Conservation (phyloP, 371 early-diverging fungal species). For the Hamiltosporidium magnivora region DNA sequence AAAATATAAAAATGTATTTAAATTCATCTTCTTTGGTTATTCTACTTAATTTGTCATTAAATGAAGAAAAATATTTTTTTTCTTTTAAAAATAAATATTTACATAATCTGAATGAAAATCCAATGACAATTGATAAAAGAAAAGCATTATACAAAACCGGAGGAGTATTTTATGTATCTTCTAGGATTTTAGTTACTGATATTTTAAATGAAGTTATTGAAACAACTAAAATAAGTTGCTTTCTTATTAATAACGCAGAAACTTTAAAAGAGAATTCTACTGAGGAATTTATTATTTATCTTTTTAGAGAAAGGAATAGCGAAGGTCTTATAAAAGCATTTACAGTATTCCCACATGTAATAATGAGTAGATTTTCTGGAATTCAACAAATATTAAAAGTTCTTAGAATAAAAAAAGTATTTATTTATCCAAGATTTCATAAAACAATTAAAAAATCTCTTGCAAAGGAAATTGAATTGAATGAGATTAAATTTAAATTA, state of each 20-base stretch:
- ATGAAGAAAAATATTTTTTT: neutral
- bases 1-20: conserved; percentile 17
- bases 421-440: conserved; percentile 46
- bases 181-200: conserved; percentile 35
- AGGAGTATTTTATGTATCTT: conserved; percentile 30
- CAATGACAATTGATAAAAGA: conserved; percentile 1
- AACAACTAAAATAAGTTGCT: conserved; percentile 18
- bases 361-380: conserved; percentile 7
- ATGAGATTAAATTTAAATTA: conserved; percentile 21
- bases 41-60: conserved; percentile 20
- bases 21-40: conserved; percentile 23
- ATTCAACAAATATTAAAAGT: conserved; percentile 12
- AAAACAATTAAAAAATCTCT: conserved; percentile 23
- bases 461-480: conserved; percentile 10
- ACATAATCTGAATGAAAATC: conserved; percentile 6
- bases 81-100: conserved; percentile 12
- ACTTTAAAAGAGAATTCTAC: conserved; percentile 19
- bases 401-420: conserved; percentile 14
- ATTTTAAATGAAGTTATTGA: conserved; percentile 34
- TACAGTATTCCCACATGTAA: conserved; percentile 10
- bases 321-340: conserved; percentile 35
- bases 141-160: conserved; percentile 11
- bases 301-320: conserved; percentile 22
- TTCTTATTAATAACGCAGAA: conserved; percentile 41
- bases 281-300: conserved; percentile 38